phyloP scores from a whole-genome alignment of 305 asterid genomes.

The Solanum hybrid region DNA sequence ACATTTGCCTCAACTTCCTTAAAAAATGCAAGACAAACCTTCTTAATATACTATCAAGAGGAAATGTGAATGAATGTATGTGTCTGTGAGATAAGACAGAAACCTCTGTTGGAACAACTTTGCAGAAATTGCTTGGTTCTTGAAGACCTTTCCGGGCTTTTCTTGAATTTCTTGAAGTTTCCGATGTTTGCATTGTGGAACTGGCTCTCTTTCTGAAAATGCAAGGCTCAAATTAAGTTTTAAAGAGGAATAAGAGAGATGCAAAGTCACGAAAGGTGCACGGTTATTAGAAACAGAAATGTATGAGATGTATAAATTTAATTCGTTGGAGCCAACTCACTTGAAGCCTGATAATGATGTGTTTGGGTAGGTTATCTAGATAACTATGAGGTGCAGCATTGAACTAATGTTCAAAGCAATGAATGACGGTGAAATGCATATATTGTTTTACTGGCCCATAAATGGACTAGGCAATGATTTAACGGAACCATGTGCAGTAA shows the following conservation, averaged over 20 bases:
- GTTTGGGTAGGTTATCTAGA: not conserved
- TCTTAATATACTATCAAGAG: not conserved
- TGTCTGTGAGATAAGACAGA: conserved; percentile 2
- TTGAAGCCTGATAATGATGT: not conserved
- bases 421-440: not conserved
- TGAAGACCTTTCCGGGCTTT: conserved; percentile 40
- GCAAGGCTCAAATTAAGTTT: not conserved
- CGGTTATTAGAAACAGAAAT: not conserved
- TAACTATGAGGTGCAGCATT: not conserved
- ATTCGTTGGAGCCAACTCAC: not conserved
- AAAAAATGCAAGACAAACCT: not conserved
- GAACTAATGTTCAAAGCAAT: not conserved
- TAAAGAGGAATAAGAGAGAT: not conserved
- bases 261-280: not conserved
- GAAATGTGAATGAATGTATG: not conserved
- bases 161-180: conserved; percentile 43
- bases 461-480: not conserved
- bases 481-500: not conserved
- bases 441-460: not conserved
- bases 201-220: conserved; percentile 48
- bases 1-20: conserved; percentile 39
- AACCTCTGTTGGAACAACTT: conserved; percentile 50
- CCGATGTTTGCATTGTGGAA: conserved; percentile 21
- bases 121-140: conserved; percentile 43
- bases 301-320: not conserved